Conservation (phyloP, 164 flowering plant species). For the Cinnamomum chago region DNA sequence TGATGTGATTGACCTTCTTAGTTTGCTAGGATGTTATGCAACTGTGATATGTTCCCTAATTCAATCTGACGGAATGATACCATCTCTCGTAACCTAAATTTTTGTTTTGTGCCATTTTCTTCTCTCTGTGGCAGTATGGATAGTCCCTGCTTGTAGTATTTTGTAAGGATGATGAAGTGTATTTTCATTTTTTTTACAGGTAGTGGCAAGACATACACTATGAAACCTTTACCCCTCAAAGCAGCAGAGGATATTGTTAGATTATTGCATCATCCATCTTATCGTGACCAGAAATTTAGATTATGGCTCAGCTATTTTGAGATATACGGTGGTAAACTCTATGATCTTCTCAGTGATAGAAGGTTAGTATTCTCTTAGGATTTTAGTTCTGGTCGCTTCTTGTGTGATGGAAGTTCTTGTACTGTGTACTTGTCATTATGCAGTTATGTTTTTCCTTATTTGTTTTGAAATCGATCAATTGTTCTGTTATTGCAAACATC, state of each 20-base stretch:
- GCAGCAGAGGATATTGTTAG: constrained; percentile 90
- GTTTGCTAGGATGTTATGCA: neutral
- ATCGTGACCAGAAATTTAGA: constrained; percentile 74
- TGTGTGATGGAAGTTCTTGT: neutral
- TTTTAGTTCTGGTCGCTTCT: constrained; percentile 3
- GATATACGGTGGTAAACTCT: constrained; percentile 97
- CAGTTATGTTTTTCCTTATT: neutral
- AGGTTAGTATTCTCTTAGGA: constrained; percentile 45
- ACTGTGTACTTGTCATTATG: neutral
- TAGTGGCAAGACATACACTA: constrained; percentile 97
- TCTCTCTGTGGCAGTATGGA: neutral
- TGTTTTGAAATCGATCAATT: neutral
- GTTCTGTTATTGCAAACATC: neutral
- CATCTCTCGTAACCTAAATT: too few relatives aligned
- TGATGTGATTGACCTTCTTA: neutral
- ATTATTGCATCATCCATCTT: constrained; percentile 78
- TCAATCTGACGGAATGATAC: too few relatives aligned
- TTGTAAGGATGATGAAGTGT: neutral
- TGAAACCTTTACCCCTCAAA: constrained; percentile 95
- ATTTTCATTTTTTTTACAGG: constrained; percentile 46
- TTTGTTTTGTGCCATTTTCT: neutral
- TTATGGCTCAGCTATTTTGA: constrained; percentile 98
- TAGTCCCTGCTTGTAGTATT: neutral
- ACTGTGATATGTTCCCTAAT: neutral
- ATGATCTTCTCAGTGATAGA: constrained; percentile 94